Base-by-base conservation (phyloP, 2,329 filamentous ascomycete species). In the Cladosporium velox region DNA sequence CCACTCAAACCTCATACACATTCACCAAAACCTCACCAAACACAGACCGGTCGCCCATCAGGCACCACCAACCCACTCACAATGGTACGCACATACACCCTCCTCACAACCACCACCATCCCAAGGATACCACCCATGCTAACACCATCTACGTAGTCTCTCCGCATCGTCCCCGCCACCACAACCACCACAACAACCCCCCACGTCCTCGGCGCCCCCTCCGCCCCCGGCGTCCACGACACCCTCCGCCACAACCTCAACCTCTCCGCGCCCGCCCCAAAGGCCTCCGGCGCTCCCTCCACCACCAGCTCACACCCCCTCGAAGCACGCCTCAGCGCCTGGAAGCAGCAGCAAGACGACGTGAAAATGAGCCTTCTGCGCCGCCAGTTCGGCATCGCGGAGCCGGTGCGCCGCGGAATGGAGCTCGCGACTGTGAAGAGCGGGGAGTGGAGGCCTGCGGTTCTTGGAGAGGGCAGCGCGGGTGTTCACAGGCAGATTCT, bases 351-450 rank as follows among this genome's bases (percentile, higher is more conserved):
- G 51, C 94, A 97, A 81, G 90, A 97, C 74, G 79, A 83, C 38
- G 81, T 97, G 77, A 95, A 96, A 81, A 95, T 97, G 91, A 89
- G 93, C 81, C 86, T 88, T 62, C 87, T 98, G 74, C 89, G 92
- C 70, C 91, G 92, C 71, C 89, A 92, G 57, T 98, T 93, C 79
- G 95, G 95, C 70, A 90, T 97, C 74, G 92, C 91, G 30, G 95
- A 98, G 86, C 95, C 95, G 3, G 88, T 98, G 74, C 88, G 93
- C 66, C 88, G 94, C 64, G 91, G 90, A 68, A 97, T 99, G 95
- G 95, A 99, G 84, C 85, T 97, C 78, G 91, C 92, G 86, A 94
- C 96, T 77, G 89, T 91, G 21, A 83, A 87, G 68, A 88, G 90
- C 67, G 90, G 92, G 70, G 88, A 91, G 79, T 96, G 93, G 90